Evolutionary conservation across 2,329 filamentous ascomycete species (phyloP), one percentile per base, ranked within the genome.

Genomic region (Hypoxylon sp.): DNA sequence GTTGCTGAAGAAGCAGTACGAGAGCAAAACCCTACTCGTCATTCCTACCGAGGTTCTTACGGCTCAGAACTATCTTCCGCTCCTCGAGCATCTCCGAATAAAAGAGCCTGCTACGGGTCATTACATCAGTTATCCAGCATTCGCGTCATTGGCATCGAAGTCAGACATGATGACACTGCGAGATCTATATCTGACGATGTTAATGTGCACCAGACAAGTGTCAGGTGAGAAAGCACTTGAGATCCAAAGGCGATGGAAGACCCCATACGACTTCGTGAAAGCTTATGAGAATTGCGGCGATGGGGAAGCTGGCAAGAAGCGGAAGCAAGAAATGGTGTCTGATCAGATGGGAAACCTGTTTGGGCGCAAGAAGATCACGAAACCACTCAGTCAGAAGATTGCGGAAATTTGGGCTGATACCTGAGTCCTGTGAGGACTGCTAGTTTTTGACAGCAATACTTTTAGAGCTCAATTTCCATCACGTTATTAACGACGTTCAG

Each of bases 111-210:
- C 78, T 0, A 79, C 75, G 6, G 83, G 84, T 2, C 89, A 89
- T 75, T 85, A 90, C 74, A 86, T 94, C 66, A 92, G 86, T 10
- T 94, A 94, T 73, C 81, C 86, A 0, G 90, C 90, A 0, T 95
- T 95, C 77, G 88, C 90, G 0, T 89, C 89, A 0, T 81, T 95
- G 49, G 89, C 89, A 0, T 92, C 90, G 7, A 96, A 96, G 78
- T 93, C 91, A 0, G 91, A 92, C 58, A 87, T 87, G 65, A 87
- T 94, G 73, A 92, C 92, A 0, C 81, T 95, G 8, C 85, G 91
- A 61, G 93, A 96, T 73, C 79, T 95, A 0, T 95, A 89, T 73
- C 81, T 96, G 27, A 95, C 95, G 79, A 95, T 96, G 92, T 85
- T 96, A 53, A 94, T 96, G 92, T 93, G 91, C 70, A 93, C 88